phyloP scores from a whole-genome alignment of 179 eudicot species.

The Drosera spatulata region DNA sequence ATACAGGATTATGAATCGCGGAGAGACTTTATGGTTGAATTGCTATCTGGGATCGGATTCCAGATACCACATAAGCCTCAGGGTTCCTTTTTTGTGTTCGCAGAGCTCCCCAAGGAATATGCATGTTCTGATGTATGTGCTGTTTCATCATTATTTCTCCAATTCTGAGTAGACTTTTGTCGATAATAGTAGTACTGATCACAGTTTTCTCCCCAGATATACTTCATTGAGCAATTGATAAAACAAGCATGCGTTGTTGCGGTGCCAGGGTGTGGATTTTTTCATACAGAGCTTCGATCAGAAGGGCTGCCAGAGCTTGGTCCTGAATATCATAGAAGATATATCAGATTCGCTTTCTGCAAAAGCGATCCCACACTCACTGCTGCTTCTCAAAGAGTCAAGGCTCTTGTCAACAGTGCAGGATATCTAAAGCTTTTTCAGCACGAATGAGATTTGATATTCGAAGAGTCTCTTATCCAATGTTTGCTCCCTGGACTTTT shows the following conservation, averaged over 20 bases:
- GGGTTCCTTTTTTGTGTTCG: slow-evolving; percentile 83
- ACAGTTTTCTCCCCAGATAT: slow-evolving; percentile 28
- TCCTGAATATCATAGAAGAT: slow-evolving; percentile 32
- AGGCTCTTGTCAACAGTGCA: slow-evolving; percentile 33
- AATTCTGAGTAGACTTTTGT: no score
- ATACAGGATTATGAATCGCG: slow-evolving; percentile 64
- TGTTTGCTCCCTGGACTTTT: not conserved
- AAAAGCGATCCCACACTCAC: slow-evolving; percentile 56
- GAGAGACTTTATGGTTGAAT: slow-evolving; percentile 47
- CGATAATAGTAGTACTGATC: no score
- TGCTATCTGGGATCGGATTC: slow-evolving; percentile 67
- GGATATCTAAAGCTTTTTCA: slow-evolving; percentile 50
- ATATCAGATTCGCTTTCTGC: slow-evolving; percentile 85
- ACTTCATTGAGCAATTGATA: slow-evolving; percentile 66
- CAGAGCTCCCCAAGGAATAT: slow-evolving; percentile 63
- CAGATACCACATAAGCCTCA: slow-evolving; percentile 45
- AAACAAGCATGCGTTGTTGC: slow-evolving; percentile 77
- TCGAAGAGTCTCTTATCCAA: not conserved
- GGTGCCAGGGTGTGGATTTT: slow-evolving; percentile 89
- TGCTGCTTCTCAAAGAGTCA: slow-evolving; percentile 51
- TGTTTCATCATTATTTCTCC: slow-evolving; percentile 1
- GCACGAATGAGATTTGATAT: no score
- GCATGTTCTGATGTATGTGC: slow-evolving; percentile 55
- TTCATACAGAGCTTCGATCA: slow-evolving; percentile 33
- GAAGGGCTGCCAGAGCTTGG: slow-evolving; percentile 9